Conservation (phyloP, 2,329 filamentous ascomycete genomes). For the Penicillium frequentans region DNA sequence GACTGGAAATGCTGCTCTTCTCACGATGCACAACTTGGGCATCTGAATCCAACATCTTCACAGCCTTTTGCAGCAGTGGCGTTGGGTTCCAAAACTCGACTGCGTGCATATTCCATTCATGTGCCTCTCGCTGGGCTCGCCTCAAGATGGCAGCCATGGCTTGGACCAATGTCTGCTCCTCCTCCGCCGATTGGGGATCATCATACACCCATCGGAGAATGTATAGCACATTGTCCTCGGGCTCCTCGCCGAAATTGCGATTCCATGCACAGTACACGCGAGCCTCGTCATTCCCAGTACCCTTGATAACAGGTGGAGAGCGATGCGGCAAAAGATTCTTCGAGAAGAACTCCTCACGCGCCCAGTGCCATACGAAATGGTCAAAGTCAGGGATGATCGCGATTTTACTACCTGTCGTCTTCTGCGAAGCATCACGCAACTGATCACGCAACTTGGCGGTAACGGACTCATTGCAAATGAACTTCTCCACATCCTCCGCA, state of each 20-base stretch:
- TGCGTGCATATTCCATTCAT: conserved; percentile 66
- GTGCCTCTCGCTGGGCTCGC: conserved; percentile 69
- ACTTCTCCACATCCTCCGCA: conserved; percentile 33
- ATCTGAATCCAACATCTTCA: conserved; percentile 37
- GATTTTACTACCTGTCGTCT: conserved; percentile 52
- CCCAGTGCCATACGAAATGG: conserved; percentile 73
- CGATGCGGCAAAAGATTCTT: conserved; percentile 59
- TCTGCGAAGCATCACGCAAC: conserved; percentile 51
- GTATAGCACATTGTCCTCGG: conserved; percentile 41
- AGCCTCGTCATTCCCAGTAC: conserved; percentile 60
- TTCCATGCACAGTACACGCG: conserved; percentile 44
- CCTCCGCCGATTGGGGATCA: conserved; percentile 38
- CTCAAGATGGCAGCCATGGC: conserved; percentile 64
- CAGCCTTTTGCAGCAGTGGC: conserved; percentile 49
- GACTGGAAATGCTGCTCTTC: conserved; percentile 46
- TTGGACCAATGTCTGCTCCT: conserved; percentile 51
- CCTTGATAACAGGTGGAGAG: conserved; percentile 60
- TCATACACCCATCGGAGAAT: conserved; percentile 46
- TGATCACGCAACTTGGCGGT: conserved; percentile 65
- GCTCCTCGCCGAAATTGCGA: conserved; percentile 38
- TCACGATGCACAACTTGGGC: conserved; percentile 46
- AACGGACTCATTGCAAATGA: conserved; percentile 61
- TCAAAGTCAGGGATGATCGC: conserved; percentile 69
- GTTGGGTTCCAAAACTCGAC: conserved; percentile 85
- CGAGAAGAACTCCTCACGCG: conserved; percentile 76